These are phyloP conservation scores for Thermochaetoides thermophila DNA, from an alignment of 495 filamentous ascomycete genomes.

Conservation along the genomic window DNA sequence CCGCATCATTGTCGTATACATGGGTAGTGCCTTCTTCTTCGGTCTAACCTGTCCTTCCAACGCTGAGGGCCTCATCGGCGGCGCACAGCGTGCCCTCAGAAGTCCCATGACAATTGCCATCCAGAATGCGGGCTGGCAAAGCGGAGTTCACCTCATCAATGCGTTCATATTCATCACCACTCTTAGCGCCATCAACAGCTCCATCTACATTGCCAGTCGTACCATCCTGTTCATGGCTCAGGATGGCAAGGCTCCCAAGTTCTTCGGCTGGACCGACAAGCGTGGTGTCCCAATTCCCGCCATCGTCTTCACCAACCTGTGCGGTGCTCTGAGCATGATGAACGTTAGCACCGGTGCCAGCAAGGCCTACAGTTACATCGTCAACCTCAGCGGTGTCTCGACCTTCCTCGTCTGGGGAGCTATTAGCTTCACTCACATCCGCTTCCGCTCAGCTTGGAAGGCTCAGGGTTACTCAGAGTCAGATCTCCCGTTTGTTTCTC, in stretches of 20 bases:
- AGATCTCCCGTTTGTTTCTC: slow-evolving; percentile 42
- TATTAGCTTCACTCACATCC: slow-evolving; percentile 53
- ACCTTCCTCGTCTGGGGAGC: slow-evolving; percentile 55
- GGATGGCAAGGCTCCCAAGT: slow-evolving; percentile 45
- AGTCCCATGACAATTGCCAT: slow-evolving; percentile 49
- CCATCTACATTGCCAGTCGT: slow-evolving; percentile 52
- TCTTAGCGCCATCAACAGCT: slow-evolving; percentile 53
- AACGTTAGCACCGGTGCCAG: slow-evolving; percentile 44
- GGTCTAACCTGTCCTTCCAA: slow-evolving; percentile 40
- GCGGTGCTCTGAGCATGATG: slow-evolving; percentile 53
- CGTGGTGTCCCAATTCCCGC: slow-evolving; percentile 52
- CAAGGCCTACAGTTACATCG: slow-evolving; percentile 36
- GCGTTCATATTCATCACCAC: slow-evolving; percentile 56
- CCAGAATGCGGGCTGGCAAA: slow-evolving; percentile 39
- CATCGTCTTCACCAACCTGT: slow-evolving; percentile 46
- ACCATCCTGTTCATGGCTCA: slow-evolving; percentile 54
- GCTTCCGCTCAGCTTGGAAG: slow-evolving; percentile 43
- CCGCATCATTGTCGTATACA: slow-evolving; percentile 63
- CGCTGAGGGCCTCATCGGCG: slow-evolving; percentile 33
- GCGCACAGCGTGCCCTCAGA: slow-evolving; percentile 30
- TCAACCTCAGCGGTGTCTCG: slow-evolving; percentile 38
- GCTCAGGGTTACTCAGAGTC: slow-evolving; percentile 38
- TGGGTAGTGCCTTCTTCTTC: slow-evolving; percentile 59
- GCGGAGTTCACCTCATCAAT: slow-evolving; percentile 52
- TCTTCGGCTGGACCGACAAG: slow-evolving; percentile 48